Percentiles rank a stretch among this genome's conserved stretches.
phyloP scores from a whole-genome alignment of 2,329 filamentous ascomycete species.

The Aspergillus neotritici region DNA sequence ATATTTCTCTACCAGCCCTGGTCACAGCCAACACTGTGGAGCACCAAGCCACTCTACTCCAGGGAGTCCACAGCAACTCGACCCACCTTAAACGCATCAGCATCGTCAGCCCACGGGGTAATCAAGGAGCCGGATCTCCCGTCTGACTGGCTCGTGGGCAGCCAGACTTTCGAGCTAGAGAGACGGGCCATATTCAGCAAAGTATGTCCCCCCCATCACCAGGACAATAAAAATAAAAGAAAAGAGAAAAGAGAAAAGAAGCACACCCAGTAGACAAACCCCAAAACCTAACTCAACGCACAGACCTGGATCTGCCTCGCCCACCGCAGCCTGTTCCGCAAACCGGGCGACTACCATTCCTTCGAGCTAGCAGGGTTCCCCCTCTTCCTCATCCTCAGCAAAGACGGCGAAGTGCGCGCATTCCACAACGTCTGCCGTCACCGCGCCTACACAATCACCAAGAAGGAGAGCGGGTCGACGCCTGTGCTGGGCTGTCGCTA shows the following conservation, averaged over 20 bases:
- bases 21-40: not conserved
- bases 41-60: not conserved
- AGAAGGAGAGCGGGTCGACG: slow-evolving; percentile 46
- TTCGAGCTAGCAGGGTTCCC: slow-evolving; percentile 54
- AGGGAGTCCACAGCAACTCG: not conserved
- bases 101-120: slow-evolving; percentile 15
- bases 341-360: slow-evolving; percentile 53
- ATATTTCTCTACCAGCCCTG: slow-evolving; percentile 11
- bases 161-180: slow-evolving; percentile 44
- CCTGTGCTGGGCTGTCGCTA: slow-evolving; percentile 55
- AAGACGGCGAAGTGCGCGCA: slow-evolving; percentile 49
- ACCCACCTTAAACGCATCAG: not conserved
- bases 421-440: slow-evolving; percentile 62
- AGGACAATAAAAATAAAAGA: not conserved
- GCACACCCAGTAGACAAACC: not conserved
- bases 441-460: slow-evolving; percentile 55
- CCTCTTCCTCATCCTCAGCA: slow-evolving; percentile 50
- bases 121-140: slow-evolving; percentile 40
- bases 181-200: slow-evolving; percentile 47
- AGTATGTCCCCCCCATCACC: not conserved
- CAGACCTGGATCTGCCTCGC: slow-evolving; percentile 35
- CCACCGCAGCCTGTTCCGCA: slow-evolving; percentile 43
- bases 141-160: slow-evolving; percentile 34
- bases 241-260: too few species aligned
- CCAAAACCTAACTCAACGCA: not conserved